Percentiles rank a stretch among this genome's conserved stretches.
Conservation (phyloP, 2,329 filamentous ascomycete species). For the Colletotrichum lupini region DNA sequence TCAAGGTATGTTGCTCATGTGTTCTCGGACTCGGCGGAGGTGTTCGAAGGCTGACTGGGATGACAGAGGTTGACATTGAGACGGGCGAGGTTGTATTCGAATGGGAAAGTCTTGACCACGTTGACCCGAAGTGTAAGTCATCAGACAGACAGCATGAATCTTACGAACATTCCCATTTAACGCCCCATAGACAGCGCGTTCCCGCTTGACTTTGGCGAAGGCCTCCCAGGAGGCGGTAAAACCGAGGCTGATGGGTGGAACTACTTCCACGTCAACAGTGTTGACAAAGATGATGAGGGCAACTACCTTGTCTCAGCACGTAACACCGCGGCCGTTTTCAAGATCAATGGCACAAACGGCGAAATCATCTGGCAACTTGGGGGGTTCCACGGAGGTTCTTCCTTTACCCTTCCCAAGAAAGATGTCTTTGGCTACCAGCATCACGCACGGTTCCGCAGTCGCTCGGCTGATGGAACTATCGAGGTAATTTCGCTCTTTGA, state of each 20-base stretch:
- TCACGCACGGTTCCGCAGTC: constrained; percentile 57
- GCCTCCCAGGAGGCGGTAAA: constrained; percentile 19
- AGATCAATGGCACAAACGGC: constrained; percentile 59
- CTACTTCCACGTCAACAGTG: constrained; percentile 67
- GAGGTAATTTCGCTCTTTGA: constrained; percentile 66
- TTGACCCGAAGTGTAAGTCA: constrained; percentile 28
- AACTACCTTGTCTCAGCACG: constrained; percentile 66
- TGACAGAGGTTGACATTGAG: constrained; percentile 61
- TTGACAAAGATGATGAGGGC: constrained; percentile 60
- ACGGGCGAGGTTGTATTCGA: constrained; percentile 60
- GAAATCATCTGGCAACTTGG: constrained; percentile 65
- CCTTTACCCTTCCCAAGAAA: constrained; percentile 48
- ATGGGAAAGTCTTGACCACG: constrained; percentile 47
- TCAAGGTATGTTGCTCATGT: constrained; percentile 37
- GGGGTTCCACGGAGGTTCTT: constrained; percentile 53
- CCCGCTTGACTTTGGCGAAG: constrained; percentile 21
- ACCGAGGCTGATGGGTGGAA: constrained; percentile 55
- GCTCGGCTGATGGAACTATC: constrained; percentile 52
- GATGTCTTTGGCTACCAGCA: constrained; percentile 62
- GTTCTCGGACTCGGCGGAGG: too few relatives aligned
- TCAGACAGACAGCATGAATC: neutral
- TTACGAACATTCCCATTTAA: neutral
- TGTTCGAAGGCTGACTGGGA: neutral
- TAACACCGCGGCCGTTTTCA: constrained; percentile 57
- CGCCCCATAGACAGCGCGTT: neutral